These are phyloP conservation scores for Cercospora brassicicola DNA, from an alignment of 2,329 filamentous ascomycete genomes.

Conservation along the genomic window DNA sequence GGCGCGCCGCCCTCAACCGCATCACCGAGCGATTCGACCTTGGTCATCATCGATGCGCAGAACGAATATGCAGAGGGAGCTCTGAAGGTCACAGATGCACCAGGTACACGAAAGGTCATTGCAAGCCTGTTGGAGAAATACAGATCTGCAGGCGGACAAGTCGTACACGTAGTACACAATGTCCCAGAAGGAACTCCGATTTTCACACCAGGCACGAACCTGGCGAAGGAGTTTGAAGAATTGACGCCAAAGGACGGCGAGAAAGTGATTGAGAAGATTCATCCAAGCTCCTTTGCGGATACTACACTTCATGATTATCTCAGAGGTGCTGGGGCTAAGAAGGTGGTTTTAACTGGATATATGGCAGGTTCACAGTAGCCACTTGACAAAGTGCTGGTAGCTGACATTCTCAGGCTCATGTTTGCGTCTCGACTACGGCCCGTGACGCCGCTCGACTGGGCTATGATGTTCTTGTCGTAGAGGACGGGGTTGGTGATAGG, in stretches of 20 bases:
- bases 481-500: conserved; percentile 65
- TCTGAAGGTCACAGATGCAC: conserved; percentile 57
- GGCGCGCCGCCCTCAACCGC: conserved; percentile 59
- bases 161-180: conserved; percentile 64
- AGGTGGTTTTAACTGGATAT: conserved; percentile 63
- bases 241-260: conserved; percentile 57
- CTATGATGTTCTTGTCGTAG: conserved; percentile 62
- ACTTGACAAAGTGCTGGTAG: background rate
- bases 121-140: conserved; percentile 60
- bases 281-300: conserved; percentile 60
- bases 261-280: conserved; percentile 59
- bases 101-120: conserved; percentile 58
- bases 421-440: conserved; percentile 64
- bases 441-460: conserved; percentile 61
- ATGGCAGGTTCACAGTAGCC: conserved; percentile 44
- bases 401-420: conserved; percentile 54
- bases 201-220: conserved; percentile 62
- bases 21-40: conserved; percentile 57
- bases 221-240: conserved; percentile 63
- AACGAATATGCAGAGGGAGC: conserved; percentile 65
- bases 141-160: conserved; percentile 53
- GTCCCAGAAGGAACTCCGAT: conserved; percentile 62
- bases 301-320: conserved; percentile 60
- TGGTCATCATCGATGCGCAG: conserved; percentile 70
- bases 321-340: conserved; percentile 53